A percentile compares a stretch with the other conserved stretches of the same genome.
phyloP scores from a whole-genome alignment of 2,329 filamentous ascomycete genomes.

The Fusarium begoniae region DNA sequence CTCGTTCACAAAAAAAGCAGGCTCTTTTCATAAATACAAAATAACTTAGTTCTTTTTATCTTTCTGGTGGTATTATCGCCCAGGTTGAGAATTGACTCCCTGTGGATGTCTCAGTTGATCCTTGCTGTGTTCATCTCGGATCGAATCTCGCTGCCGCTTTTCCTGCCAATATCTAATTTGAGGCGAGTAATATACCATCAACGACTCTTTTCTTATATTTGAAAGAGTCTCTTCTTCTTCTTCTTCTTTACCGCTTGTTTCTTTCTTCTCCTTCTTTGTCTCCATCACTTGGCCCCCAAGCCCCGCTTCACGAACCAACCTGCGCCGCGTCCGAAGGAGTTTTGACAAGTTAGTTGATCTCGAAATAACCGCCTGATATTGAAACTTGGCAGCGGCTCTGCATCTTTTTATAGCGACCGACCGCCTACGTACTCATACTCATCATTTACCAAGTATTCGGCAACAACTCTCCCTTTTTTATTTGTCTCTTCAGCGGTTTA shows the following conservation, averaged over 20 bases:
- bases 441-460: not conserved
- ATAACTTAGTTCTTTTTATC: too few species aligned
- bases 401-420: constrained; percentile 11
- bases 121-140: constrained; percentile 27
- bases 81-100: not conserved
- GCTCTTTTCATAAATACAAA: not conserved
- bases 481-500: not conserved
- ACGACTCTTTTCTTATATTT: not conserved
- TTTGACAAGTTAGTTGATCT: constrained; percentile 25
- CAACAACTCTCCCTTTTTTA: not conserved
- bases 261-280: not conserved
- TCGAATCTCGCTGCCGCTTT: constrained; percentile 21
- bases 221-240: not conserved
- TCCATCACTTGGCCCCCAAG: constrained; percentile 23
- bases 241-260: not conserved
- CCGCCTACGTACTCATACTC: not conserved
- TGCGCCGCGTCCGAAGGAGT: constrained; percentile 17
- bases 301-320: constrained; percentile 33
- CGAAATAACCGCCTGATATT: constrained; percentile 18
- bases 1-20: not conserved
- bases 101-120: constrained; percentile 22
- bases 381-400: not conserved
- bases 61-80: not conserved
- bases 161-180: not conserved
- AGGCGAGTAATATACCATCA: not conserved